Conservation (phyloP, 768 basidiomycete species). For the Cystofilobasidium ferigula region DNA sequence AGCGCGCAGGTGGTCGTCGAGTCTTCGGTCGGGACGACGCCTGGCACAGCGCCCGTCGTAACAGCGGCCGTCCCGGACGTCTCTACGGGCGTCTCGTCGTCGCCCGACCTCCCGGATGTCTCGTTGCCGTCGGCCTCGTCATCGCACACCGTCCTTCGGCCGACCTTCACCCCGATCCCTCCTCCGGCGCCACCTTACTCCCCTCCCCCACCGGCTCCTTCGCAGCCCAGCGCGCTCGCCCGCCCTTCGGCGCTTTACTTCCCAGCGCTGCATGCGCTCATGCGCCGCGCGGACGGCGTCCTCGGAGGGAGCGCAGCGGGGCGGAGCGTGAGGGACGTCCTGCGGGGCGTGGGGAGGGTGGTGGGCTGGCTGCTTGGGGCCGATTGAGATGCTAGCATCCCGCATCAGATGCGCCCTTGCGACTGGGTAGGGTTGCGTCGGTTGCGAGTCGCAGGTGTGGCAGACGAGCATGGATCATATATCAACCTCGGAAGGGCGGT, state of each 20-base stretch:
- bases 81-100: neutral
- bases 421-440: too few relatives aligned
- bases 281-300: neutral
- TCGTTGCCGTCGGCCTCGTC: neutral
- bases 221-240: neutral
- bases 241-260: neutral
- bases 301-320: neutral
- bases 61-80: constrained; percentile 1
- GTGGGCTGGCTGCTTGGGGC: neutral
- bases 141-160: constrained; percentile 1
- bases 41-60: too few relatives aligned
- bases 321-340: neutral
- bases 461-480: too few relatives aligned
- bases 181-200: neutral
- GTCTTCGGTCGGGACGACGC: too few relatives aligned
- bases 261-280: neutral
- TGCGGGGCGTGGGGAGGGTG: neutral
- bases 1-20: too few relatives aligned
- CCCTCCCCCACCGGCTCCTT: neutral
- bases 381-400: too few relatives aligned
- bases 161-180: constrained; percentile 1
- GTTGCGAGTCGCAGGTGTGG: too few relatives aligned
- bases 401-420: too few relatives aligned
- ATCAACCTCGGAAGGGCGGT: too few relatives aligned
- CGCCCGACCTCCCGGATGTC: neutral